Percentiles rank a stretch among this genome's conserved stretches.
Evolutionary conservation across 148 eudicot genomes (phyloP).

Genomic region (Polygonum maritimum): DNA sequence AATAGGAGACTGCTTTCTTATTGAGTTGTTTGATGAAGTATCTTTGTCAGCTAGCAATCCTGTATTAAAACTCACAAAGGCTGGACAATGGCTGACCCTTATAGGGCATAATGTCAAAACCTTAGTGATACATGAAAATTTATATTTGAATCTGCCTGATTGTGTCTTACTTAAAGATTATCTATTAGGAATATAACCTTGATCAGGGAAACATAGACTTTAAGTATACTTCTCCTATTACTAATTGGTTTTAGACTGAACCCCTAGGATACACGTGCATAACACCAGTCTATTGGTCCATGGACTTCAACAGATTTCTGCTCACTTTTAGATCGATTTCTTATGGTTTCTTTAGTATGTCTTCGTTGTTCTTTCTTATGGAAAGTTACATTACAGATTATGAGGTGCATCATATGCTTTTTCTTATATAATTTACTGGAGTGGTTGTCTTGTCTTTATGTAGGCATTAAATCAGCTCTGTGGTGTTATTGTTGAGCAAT

Average conservation of each 20-base stretch:
- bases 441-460: conserved; percentile 11
- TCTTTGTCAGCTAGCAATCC: neutral
- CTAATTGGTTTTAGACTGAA: too few relatives aligned
- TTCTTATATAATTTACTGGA: neutral
- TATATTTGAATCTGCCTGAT: neutral
- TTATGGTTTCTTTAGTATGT: neutral
- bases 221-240: too few relatives aligned
- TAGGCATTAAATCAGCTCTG: conserved; percentile 91
- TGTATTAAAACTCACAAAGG: neutral
- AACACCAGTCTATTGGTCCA: too few relatives aligned
- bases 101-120: neutral
- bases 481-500: conserved; percentile 68
- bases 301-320: too few relatives aligned
- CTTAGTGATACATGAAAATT: neutral
- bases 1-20: neutral
- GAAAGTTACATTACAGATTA: neutral
- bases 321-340: neutral
- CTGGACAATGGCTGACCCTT: neutral
- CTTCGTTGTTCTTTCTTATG: neutral
- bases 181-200: neutral
- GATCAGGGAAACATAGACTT: neutral
- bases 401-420: conserved; percentile 1
- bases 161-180: neutral
- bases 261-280: neutral
- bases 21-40: neutral